Percentiles rank a stretch among this genome's conserved stretches.
phyloP scores from a whole-genome alignment of 768 basidiomycete species.

The Kwoniella sp. region DNA sequence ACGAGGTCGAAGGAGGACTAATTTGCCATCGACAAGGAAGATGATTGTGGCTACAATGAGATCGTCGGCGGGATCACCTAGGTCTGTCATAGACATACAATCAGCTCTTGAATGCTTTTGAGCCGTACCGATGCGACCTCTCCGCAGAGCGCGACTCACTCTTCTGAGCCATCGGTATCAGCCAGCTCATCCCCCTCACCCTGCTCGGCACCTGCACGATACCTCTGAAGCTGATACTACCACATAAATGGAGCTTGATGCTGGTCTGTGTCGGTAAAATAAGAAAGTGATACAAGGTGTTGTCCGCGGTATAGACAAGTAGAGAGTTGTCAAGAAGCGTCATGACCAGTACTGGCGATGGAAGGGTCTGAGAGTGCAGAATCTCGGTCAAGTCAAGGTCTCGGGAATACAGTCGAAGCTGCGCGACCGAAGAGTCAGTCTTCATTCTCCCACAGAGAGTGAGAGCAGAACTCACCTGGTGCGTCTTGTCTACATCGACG shows the following conservation, averaged over 20 bases:
- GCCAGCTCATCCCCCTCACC: conserved; percentile 92
- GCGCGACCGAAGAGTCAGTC: conserved; percentile 14
- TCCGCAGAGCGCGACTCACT: too few relatives aligned
- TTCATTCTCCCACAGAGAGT: conserved; percentile 1
- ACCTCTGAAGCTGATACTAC: conserved; percentile 90
- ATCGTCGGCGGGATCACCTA: conserved; percentile 92
- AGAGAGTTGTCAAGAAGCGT: conserved; percentile 94
- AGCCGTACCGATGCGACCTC: not conserved
- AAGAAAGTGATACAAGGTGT: conserved; percentile 87
- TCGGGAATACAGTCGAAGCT: conserved; percentile 93
- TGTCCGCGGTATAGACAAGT: conserved; percentile 90
- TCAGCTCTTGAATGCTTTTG: not conserved
- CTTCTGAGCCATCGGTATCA: conserved; percentile 90
- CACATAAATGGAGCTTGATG: conserved; percentile 85
- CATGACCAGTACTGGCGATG: conserved; percentile 77
- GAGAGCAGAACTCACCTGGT: conserved; percentile 62
- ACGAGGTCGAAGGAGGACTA: conserved; percentile 84
- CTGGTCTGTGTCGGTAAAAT: conserved; percentile 75
- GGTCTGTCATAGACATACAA: conserved; percentile 61
- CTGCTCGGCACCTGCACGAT: conserved; percentile 80
- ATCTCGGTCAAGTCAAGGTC: conserved; percentile 85
- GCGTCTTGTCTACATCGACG: conserved; percentile 75
- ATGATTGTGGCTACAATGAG: conserved; percentile 90
- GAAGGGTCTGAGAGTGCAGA: conserved; percentile 74
- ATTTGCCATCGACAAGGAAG: conserved; percentile 89